These are phyloP conservation scores for Puccinellia tenuiflora DNA, from an alignment of 176 grass and related monocot species.

Conservation along the genomic window DNA sequence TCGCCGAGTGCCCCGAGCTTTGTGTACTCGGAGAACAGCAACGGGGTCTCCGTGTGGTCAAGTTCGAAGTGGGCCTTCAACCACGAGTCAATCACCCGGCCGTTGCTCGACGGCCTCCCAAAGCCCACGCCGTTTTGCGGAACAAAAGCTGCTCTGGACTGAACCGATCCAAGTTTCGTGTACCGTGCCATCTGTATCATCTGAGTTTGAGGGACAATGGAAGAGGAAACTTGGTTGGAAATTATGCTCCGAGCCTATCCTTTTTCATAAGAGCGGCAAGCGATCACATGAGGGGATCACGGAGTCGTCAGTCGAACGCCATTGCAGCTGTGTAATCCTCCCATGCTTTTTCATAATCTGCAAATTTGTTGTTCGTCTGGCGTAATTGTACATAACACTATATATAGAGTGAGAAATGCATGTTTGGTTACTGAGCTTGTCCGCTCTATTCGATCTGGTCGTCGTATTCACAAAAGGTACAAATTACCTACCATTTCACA, in stretches of 20 bases:
- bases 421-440: too few relatives aligned
- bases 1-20: slow-evolving; percentile 51
- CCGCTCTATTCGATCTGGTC: too few relatives aligned
- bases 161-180: not conserved
- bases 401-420: not conserved
- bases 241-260: not conserved
- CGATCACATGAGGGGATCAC: not conserved
- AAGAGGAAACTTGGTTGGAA: not conserved
- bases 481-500: too few relatives aligned
- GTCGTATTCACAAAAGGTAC: too few relatives aligned
- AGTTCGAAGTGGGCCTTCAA: slow-evolving; percentile 51
- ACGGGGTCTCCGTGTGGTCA: slow-evolving; percentile 34
- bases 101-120: slow-evolving; percentile 37
- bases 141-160: slow-evolving; percentile 53
- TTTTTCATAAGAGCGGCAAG: not conserved
- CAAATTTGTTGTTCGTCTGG: not conserved
- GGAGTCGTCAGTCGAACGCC: too few relatives aligned
- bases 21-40: slow-evolving; percentile 24
- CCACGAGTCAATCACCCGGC: slow-evolving; percentile 41
- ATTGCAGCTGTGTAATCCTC: too few relatives aligned
- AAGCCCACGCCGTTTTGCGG: slow-evolving; percentile 24
- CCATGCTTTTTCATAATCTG: not conserved
- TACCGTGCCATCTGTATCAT: not conserved
- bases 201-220: not conserved
- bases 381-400: slow-evolving; percentile 4